Base-by-base conservation (phyloP, 495 filamentous ascomycete species). In the Durotheca rogersii region DNA sequence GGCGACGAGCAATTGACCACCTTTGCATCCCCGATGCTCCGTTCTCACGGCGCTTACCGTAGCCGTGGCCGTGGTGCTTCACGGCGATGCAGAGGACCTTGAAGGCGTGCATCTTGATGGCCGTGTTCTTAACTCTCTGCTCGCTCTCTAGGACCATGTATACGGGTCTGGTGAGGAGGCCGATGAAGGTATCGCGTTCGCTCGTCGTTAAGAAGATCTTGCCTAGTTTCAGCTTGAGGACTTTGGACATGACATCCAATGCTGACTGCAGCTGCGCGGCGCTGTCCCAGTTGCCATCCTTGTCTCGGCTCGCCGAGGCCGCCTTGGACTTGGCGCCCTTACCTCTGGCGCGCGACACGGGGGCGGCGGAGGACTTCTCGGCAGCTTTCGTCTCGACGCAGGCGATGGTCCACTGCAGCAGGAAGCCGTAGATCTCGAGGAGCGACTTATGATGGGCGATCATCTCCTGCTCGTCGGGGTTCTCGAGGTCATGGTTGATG, bases 11-110 rank as follows among this genome's bases (percentile, higher is more conserved):
- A 9, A 34, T 17, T 1, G 9, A 7, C 23, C 40, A n/a, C n/a
- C n/a, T n/a, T n/a, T n/a, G n/a, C n/a, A n/a, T n/a, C n/a, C n/a
- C n/a, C n/a, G n/a, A n/a, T n/a, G n/a, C n/a, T n/a, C n/a, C n/a
- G n/a, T 5, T 29, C n/a, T 36, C 12, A 10, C 15, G 14, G 17
- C 12, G 21, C 79, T 50, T 78, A 95, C 90, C 91, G 66, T 95
- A 96, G 50, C 84, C 93, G 67, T 99, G 93, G 2, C 94, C 93
- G 67, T 99, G 94, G 64, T 99, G 93, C 70, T 99, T 99, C 33
- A 97, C 84, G 21, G 93, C 91, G 43, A 97, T 89, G 64, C 94
- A 97, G 3, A 97, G 77, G 15, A 96, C 92, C 68, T 95, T 96
- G 73, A 96, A 97, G 27, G 87, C 82, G 70, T 96, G 89, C 94